Percentiles rank a stretch among this genome's conserved stretches.
These are phyloP conservation scores for Coix lacrymajobi DNA, from an alignment of 176 grass and related monocot genomes.

Conservation along the genomic window DNA sequence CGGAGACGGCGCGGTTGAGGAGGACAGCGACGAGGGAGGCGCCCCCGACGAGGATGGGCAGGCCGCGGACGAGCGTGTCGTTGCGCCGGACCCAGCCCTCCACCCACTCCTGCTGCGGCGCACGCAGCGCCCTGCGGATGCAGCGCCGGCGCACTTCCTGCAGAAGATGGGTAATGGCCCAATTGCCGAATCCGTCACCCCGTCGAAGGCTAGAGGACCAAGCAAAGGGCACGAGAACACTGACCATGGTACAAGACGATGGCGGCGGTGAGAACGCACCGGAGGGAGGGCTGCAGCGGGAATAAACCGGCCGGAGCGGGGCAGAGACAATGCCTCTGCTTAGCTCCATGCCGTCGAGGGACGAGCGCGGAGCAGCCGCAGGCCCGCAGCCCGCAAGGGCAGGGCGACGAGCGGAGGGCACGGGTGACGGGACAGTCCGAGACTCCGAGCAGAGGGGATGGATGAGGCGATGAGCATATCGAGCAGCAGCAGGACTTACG, in stretches of 20 bases:
- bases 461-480: background rate
- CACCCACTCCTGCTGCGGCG: conserved; percentile 55
- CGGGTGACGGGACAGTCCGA: no score
- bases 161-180: background rate
- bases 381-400: background rate
- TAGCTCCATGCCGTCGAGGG: conserved; percentile 34
- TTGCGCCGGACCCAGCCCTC: conserved; percentile 73
- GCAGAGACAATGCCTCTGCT: background rate
- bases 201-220: background rate
- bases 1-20: conserved; percentile 70
- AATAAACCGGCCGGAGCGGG: background rate
- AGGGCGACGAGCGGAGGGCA: background rate
- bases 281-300: background rate
- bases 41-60: conserved; percentile 69
- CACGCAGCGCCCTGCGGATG: conserved; percentile 39
- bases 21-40: conserved; percentile 70
- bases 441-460: background rate
- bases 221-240: background rate
- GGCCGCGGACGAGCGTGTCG: conserved; percentile 57
- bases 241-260: background rate
- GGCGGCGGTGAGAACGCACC: background rate
- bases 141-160: background rate
- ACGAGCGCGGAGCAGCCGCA: background rate
- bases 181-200: background rate
- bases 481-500: background rate